phyloP scores from a whole-genome alignment of 768 basidiomycete species.

The Hygrocybe punicea region DNA sequence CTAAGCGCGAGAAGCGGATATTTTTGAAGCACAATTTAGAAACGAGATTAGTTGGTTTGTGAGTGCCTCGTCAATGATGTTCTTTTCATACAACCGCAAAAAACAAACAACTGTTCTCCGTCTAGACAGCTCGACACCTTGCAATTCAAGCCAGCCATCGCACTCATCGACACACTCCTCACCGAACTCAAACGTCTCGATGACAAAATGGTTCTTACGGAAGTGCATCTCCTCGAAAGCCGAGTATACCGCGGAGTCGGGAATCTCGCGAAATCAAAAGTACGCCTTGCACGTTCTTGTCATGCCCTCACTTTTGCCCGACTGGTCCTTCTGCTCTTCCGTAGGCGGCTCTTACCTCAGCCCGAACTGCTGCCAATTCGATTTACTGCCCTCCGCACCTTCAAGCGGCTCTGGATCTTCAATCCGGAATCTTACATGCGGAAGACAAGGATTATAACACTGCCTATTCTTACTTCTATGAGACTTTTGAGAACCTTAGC shows the following conservation, averaged over 20 bases:
- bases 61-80: conserved; percentile 16
- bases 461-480: conserved; percentile 95
- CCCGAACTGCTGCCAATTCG: conserved; percentile 77
- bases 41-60: conserved; percentile 79
- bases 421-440: conserved; percentile 78
- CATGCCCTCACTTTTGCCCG: neutral
- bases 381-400: conserved; percentile 58
- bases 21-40: conserved; percentile 95
- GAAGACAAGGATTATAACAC: conserved; percentile 99
- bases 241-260: conserved; percentile 85
- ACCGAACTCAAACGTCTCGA: conserved; percentile 90
- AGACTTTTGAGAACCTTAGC: conserved; percentile 88
- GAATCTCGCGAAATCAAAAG: conserved; percentile 89
- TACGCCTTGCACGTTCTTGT: conserved; percentile 25
- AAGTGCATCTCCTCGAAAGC: conserved; percentile 92
- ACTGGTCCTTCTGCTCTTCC: neutral
- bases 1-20: conserved; percentile 85
- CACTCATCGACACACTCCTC: conserved; percentile 81
- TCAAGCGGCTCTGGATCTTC: conserved; percentile 50
- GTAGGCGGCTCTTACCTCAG: conserved; percentile 69
- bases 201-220: conserved; percentile 97
- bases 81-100: neutral
- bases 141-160: conserved; percentile 74
- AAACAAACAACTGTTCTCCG: conserved; percentile 8
- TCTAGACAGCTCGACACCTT: conserved; percentile 68